phyloP scores from a whole-genome alignment of 441 rosid genomes.

The Dalechampia spathulata region DNA sequence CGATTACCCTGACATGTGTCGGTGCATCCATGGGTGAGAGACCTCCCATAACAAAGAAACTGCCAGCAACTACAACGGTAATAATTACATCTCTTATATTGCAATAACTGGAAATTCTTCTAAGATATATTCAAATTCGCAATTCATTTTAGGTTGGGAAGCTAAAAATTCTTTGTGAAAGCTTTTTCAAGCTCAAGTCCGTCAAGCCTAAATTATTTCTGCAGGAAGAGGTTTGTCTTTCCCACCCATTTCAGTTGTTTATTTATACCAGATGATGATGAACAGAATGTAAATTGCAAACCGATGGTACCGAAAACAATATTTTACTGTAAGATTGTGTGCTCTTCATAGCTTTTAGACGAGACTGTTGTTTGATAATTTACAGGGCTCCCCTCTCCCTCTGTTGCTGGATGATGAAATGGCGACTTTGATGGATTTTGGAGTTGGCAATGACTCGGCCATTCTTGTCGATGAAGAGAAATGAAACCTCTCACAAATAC shows the following conservation, averaged over 20 bases:
- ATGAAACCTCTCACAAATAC: too few species aligned
- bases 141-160: slow-evolving; percentile 56
- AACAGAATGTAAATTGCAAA: background rate
- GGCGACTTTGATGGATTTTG: slow-evolving; percentile 63
- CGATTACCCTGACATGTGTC: slow-evolving; percentile 67
- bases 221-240: slow-evolving; percentile 61
- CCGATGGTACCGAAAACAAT: background rate
- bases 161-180: slow-evolving; percentile 75
- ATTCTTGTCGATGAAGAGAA: slow-evolving; percentile 72
- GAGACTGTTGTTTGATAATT: background rate
- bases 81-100: slow-evolving; percentile 15
- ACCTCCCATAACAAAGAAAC: slow-evolving; percentile 59
- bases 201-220: slow-evolving; percentile 51
- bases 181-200: slow-evolving; percentile 62
- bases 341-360: background rate
- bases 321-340: background rate
- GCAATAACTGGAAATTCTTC: background rate
- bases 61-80: slow-evolving; percentile 83
- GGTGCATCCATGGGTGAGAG: slow-evolving; percentile 84
- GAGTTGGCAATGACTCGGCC: slow-evolving; percentile 54
- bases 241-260: background rate
- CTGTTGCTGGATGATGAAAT: slow-evolving; percentile 69
- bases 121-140: background rate
- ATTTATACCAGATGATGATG: background rate
- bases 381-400: slow-evolving; percentile 78